A percentile compares a stretch with the other conserved stretches of the same genome.
These are phyloP conservation scores for Trichosanthes cucumerina DNA, from an alignment of 306 rosid genomes.

Conservation along the genomic window DNA sequence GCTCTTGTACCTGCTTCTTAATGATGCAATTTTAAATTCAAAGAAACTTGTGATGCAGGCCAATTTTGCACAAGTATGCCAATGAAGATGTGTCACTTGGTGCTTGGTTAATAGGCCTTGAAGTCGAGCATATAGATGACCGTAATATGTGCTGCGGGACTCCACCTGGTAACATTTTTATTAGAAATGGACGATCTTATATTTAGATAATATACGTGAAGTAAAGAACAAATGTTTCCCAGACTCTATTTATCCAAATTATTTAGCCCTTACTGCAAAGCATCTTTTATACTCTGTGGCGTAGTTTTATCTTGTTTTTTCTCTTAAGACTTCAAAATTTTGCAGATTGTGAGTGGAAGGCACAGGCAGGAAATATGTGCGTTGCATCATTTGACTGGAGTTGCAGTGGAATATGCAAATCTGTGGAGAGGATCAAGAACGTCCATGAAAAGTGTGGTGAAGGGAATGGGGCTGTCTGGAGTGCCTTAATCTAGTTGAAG, in stretches of 20 bases:
- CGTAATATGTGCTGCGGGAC: conserved; percentile 98
- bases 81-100: conserved; percentile 99
- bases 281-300: neutral
- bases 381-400: conserved; percentile 96
- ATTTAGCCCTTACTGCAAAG: neutral
- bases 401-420: conserved; percentile 99
- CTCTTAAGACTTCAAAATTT: neutral
- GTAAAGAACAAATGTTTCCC: neutral
- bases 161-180: conserved; percentile 69
- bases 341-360: conserved; percentile 98
- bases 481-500: conserved; percentile 38
- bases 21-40: neutral
- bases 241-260: neutral
- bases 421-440: conserved; percentile 83
- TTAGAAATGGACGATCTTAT: neutral
- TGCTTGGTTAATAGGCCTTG: conserved; percentile 94
- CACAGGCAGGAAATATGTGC: conserved; percentile 83
- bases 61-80: conserved; percentile 84
- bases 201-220: neutral
- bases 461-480: conserved; percentile 87
- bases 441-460: conserved; percentile 95
- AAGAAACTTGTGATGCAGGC: conserved; percentile 44
- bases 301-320: neutral
- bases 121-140: conserved; percentile 92
- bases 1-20: neutral